Evolutionary conservation across 2,329 filamentous ascomycete genomes (phyloP), one percentile per base, ranked within the genome.

Genomic region (Botrytis fragariae): DNA sequence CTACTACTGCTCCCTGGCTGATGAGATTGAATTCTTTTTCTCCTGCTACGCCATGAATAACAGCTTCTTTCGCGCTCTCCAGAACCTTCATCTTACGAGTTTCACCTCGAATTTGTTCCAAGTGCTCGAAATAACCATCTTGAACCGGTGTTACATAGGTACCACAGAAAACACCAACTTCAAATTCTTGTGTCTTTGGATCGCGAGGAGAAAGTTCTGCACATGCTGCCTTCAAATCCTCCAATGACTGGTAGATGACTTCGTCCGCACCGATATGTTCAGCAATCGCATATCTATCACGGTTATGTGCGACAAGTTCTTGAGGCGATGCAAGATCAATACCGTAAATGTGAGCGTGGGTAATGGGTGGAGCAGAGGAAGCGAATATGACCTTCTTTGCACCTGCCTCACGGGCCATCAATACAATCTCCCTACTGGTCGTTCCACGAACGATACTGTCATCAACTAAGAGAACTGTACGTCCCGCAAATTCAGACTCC

Each of bases 101-200:
- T 81, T 93, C 90, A 64, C 91, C 92, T 71, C 93, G 87, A 29
- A 94, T 83, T 74, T 87, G 85, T 82, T 93, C 91, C 8, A 97
- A 86, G 79, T 94, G 93, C 77, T 93, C 89, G 77, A 98, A 96
- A 83, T 98, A 98, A 54, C 88, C 90, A 10, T 90, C 87, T 1
- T 91, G 88, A 2, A 98, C 92, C 0, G 90, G 89, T 0, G 95
- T 98, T 75, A 93, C 87, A 82, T 98, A 98, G 76, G 90, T 89
- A 63, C 95, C 95, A 80, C 91, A 94, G 84, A 98, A 98, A 14
- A 98, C 95, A 71, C 95, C 95, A 3, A 97, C 90, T 81, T 98
- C 95, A 77, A 98, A 98, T 72, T 91, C 85, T 76, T 88, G 85
- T 14, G 85, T 85, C 63, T 74, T 74, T 78, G 88, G 81, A 74